Base-by-base conservation (phyloP, 345 rosid species). In the Adansonia digitata region DNA sequence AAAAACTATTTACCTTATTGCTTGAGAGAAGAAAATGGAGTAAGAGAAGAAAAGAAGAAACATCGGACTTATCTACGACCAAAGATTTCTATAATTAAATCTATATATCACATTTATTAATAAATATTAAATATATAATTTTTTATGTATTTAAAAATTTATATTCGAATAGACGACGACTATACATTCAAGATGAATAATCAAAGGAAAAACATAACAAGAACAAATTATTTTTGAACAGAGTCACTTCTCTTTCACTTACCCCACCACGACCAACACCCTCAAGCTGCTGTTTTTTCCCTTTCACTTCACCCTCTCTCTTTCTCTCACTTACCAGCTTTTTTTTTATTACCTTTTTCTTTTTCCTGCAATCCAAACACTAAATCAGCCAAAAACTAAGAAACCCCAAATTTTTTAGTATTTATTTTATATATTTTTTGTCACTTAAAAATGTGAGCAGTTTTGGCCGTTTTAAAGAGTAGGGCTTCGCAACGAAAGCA, bases 351-450 rank as follows among this genome's bases (percentile, higher is more conserved):
- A n/a, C n/a, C n/a, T n/a, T n/a, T n/a, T 5, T 11, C 15, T 45
- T 45, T 68, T 27, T 46, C 72, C 24, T 27, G 56, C 55, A 27
- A 27, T 27, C 72, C 56, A 68, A 68, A 68, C 72, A 68, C 10
- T 39, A 46, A 68, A 68, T 45, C 56, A 68, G 72, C 55, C 72
- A 68, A 45, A 42, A 12, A 42, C n/a, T 5, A 42, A 17, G 17
- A 22, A 66, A 24, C 11, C 51, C 70, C 5, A 40, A 14, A n/a
- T n/a, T n/a, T n/a, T n/a, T n/a, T n/a, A n/a, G n/a, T n/a, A n/a
- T n/a, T n/a, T n/a, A n/a, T n/a, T n/a, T n/a, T n/a, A n/a, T n/a
- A n/a, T n/a, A n/a, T 20, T 40, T 65, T 42, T 22, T 22, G 14
- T 65, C 39, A 64, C 49, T 40, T 40, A 22, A 43, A 67, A 65